Conservation (phyloP, 1,139 yeast genomes). For the Nadsonia commutata region DNA sequence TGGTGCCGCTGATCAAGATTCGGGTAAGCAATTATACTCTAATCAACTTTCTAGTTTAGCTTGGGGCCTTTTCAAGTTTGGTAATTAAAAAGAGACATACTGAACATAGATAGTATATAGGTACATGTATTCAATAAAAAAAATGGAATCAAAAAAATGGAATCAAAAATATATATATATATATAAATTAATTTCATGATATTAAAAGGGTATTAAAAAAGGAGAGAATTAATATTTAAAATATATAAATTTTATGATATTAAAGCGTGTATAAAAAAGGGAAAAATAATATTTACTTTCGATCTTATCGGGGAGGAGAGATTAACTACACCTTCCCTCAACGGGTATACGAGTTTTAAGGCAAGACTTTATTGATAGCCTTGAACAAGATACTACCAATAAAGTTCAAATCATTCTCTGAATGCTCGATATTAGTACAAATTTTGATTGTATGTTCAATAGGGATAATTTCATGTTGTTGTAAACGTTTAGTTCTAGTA, state of each 20-base stretch:
- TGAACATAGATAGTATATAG: no score
- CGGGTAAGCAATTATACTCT: constrained; percentile 33
- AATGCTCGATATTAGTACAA: neutral
- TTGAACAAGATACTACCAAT: neutral
- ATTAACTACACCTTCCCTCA: no score
- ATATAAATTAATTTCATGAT: neutral
- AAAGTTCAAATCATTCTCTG: neutral
- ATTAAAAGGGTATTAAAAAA: neutral
- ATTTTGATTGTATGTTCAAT: constrained; percentile 35
- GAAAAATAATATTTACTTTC: no score
- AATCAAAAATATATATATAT: no score
- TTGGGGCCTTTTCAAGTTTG: constrained; percentile 48
- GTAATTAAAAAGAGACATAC: neutral
- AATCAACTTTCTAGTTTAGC: constrained; percentile 37
- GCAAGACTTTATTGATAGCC: neutral
- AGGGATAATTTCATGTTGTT: constrained; percentile 66
- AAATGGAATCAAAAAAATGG: no score
- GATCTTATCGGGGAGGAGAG: no score
- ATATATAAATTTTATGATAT: no score
- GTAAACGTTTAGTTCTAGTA: constrained; percentile 52
- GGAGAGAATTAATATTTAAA: neutral
- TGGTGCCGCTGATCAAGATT: constrained; percentile 35
- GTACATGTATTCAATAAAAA: no score
- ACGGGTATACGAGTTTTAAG: neutral
- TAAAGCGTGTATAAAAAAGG: no score